Conservation (phyloP, 306 rosid genomes). For the Dicorynia guianensis region DNA sequence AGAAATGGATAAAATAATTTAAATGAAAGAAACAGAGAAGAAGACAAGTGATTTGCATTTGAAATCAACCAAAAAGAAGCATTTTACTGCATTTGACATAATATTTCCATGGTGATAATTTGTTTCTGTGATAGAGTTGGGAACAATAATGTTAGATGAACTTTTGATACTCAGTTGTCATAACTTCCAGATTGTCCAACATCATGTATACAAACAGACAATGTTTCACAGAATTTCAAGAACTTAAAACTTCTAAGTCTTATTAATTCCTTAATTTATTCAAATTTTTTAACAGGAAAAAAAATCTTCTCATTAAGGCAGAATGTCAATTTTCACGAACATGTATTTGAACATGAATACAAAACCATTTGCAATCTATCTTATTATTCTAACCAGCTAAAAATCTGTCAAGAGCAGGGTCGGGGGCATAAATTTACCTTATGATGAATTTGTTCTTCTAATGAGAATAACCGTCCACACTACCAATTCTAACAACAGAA, state of each 20-base stretch:
- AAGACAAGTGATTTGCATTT: slow-evolving; percentile 18
- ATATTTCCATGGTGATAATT: slow-evolving; percentile 5
- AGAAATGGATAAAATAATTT: slow-evolving; percentile 12
- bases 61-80: slow-evolving; percentile 21
- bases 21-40: background rate
- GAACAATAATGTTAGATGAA: slow-evolving; percentile 3
- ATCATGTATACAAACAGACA: slow-evolving; percentile 29
- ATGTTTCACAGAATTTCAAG: slow-evolving; percentile 22
- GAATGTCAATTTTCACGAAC: slow-evolving; percentile 30
- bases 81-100: slow-evolving; percentile 12
- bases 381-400: slow-evolving; percentile 6
- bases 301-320: background rate
- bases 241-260: slow-evolving; percentile 12
- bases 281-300: background rate
- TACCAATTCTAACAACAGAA: slow-evolving; percentile 73
- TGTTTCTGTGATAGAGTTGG: slow-evolving; percentile 26
- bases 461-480: slow-evolving; percentile 77
- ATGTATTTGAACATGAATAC: slow-evolving; percentile 12
- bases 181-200: slow-evolving; percentile 21
- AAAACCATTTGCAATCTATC: slow-evolving; percentile 22
- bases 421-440: slow-evolving; percentile 60
- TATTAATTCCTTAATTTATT: slow-evolving; percentile 16
- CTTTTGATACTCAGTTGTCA: slow-evolving; percentile 5
- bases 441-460: slow-evolving; percentile 84
- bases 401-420: slow-evolving; percentile 27